Base-by-base conservation (phyloP, 345 rosid genomes). In the Rhizophora mangle region DNA sequence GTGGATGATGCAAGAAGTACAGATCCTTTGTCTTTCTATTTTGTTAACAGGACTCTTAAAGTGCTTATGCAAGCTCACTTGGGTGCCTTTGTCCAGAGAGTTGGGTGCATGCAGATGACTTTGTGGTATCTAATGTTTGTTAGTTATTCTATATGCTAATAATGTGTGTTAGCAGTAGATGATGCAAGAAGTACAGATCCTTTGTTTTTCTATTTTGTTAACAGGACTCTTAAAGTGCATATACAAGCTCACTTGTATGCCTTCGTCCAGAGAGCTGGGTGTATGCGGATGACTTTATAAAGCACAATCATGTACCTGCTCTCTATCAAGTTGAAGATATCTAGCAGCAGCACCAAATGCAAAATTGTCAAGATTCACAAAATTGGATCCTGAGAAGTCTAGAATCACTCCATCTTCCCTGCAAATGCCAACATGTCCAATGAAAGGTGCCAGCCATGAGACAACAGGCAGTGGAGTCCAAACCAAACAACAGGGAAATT, bases 371-470 rank as follows among this genome's bases (percentile, higher is more conserved):
- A 77, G 79, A 74, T 85, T 86, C 73, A 95, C 83, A 46, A 86
- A 85, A 71, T 84, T 81, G 62, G 98, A 87, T 7, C 96, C 96
- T 5, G 90, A 72, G 72, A 92, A 95, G 68, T 92, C 94, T 62
- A 90, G 67, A 52, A 85, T 83, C 43, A 80, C 81, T 68, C 99
- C 99, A 52, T 92, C 96, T 81, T 95, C 99, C 76, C 82, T 74
- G 81, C 99, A 89, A 71, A 95, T 83, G 52, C 99, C 99, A 30
- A 92, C 84, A 69, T 92, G 99, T 58, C 99, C 99, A 4, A 95
- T 85, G 84, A 95, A 92, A 20, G 98, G 99, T 64, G 94, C 91
- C 79, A 95, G 66, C 98, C 99, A 95, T 5, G 98, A 95, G 82
- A 90, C 90, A 37, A 92, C 90, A n/a, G 98, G 99, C 46, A 39